A percentile compares a stretch with the other conserved stretches of the same genome.
Evolutionary conservation across 2,329 filamentous ascomycete genomes (phyloP).

Genomic region (Epichloe aotearoae): DNA sequence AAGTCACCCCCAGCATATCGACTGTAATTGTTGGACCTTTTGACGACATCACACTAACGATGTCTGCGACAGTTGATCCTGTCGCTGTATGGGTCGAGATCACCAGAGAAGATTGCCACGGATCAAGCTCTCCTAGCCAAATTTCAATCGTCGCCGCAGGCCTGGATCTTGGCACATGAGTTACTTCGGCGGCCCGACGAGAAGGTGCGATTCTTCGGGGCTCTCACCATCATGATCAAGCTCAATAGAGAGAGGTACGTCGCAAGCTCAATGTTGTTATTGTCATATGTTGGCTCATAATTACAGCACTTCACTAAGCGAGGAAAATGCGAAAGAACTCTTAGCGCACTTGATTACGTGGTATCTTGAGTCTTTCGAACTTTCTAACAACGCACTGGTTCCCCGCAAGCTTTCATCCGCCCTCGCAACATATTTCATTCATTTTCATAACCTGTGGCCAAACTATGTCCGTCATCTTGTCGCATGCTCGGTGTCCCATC

Average conservation of each 20-base stretch:
- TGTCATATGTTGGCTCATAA: conserved; percentile 2
- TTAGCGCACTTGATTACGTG: conserved; percentile 48
- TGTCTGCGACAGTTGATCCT: conserved; percentile 29
- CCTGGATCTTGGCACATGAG: conserved; percentile 74
- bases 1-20: conserved; percentile 4
- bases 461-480: conserved; percentile 47
- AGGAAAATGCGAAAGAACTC: conserved; percentile 44
- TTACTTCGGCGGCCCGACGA: conserved; percentile 56
- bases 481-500: conserved; percentile 35
- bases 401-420: conserved; percentile 66
- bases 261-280: conserved; percentile 11
- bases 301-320: conserved; percentile 35
- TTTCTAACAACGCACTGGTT: conserved; percentile 45
- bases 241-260: conserved; percentile 74
- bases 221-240: conserved; percentile 85
- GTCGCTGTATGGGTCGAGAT: conserved; percentile 39
- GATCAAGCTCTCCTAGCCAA: conserved; percentile 63
- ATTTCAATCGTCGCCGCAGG: conserved; percentile 65
- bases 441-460: conserved; percentile 55
- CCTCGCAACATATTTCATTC: conserved; percentile 61
- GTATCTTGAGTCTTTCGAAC: conserved; percentile 41
- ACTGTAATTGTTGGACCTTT: neutral
- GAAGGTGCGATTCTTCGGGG: conserved; percentile 82
- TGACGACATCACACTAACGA: neutral
- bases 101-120: conserved; percentile 31